Evolutionary conservation across 108 stramenopile species (phyloP), one percentile per base, ranked within the genome.

Genomic region (Schizochytrium sp.): DNA sequence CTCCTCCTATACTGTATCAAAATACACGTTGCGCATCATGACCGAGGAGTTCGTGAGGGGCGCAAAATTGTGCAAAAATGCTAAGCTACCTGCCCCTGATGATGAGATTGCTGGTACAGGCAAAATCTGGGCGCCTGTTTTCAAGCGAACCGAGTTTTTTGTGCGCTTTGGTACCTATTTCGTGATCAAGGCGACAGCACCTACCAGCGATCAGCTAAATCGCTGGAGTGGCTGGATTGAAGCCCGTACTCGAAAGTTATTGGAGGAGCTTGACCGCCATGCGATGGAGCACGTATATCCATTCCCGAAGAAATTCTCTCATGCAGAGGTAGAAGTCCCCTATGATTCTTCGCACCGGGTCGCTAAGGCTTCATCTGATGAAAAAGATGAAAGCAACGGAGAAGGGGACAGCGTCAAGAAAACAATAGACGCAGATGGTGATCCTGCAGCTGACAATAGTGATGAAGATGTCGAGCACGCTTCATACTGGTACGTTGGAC

Each of bases 61-160:
- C 3, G 91, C 94, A 88, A 91, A 91, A 47, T 92, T 98, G 87
- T 92, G 96, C 57, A 58, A 53, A 72, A 72, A 5, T n/a, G 53
- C 42, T 15, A 3, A 40, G 3, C 69, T 50, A 46, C 45, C 57
- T 13, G 64, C 42, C 19, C 64, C 64, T 7, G 64, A 69, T 7
- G 44, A 44, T 44, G 28, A 69, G 64, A 44, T 69, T 7, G 64
- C 64, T 59, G 90, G 19, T 61, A 61, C 73, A 44, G 42, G 17
- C 47, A 92, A 91, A 42, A 72, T 88, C 45, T 99, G 97, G 97
- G 93, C 87, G 8, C 93, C 93, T 72, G 90, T 99, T 40, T 96
- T 99, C 83, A 92, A 95, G 87, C 97, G 96, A 1, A 96, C 96
- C 4, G 98, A 99, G 83, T 99, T 99, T 88, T 99, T 98, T 90